Evolutionary conservation across 2,329 filamentous ascomycete species (phyloP).

Genomic region (Xylariaceae sp.): DNA sequence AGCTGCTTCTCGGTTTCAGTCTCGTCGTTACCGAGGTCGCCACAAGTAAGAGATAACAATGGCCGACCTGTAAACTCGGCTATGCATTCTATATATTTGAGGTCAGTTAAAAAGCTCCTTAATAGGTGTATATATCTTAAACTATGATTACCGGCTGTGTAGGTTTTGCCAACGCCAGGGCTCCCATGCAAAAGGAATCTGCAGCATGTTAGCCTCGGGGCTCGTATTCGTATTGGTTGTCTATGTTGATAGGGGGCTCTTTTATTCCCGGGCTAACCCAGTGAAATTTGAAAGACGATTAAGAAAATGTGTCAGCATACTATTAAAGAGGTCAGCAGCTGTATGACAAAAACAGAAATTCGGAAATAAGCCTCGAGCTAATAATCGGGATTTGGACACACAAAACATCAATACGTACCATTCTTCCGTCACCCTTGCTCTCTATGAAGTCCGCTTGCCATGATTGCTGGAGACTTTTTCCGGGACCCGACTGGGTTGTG

Average conservation of each 20-base stretch:
- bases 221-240: no score
- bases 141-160: background rate
- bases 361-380: no score
- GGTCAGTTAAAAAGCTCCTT: constrained; percentile 18
- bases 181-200: constrained; percentile 30
- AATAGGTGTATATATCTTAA: background rate
- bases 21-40: constrained; percentile 19
- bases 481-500: background rate
- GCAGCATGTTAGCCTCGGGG: no score
- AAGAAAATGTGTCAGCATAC: no score
- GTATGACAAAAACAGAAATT: no score
- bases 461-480: background rate
- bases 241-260: no score
- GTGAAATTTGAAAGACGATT: no score
- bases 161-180: constrained; percentile 32
- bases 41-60: constrained; percentile 26
- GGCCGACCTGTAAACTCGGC: constrained; percentile 27
- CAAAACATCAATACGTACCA: constrained; percentile 4
- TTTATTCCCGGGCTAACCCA: no score
- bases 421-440: constrained; percentile 28
- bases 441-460: constrained; percentile 30
- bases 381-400: no score
- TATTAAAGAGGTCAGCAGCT: no score
- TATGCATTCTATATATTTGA: constrained; percentile 25
- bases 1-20: constrained; percentile 3